Evolutionary conservation across 306 rosid genomes (phyloP), one percentile per base, ranked within the genome.

Genomic region (Cicer yamashitae): DNA sequence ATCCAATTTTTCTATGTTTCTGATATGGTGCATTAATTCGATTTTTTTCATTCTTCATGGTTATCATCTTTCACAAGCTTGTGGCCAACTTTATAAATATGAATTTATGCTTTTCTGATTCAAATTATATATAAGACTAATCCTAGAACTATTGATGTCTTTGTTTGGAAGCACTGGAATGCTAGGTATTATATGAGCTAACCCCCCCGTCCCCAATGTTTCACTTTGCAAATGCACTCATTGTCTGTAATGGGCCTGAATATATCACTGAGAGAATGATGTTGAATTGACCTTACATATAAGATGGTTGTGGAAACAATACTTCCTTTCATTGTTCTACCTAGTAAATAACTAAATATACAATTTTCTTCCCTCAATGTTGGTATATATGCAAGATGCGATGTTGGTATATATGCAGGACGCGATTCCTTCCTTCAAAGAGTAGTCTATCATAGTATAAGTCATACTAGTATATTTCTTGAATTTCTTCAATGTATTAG

Each of bases 241-340:
- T 53, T 18, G 7, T 15, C 50, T 58, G 68, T 13, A 11, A 30
- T n/a, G 40, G 54, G 39, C 15, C 30, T 17, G 52, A 12, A 43
- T 15, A 59, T 56, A 34, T 58, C 63, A 52, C 17, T 25, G 34
- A 20, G 46, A 46, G 18, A 54, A 12, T 51, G 41, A 5, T 71
- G 30, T 66, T 57, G 41, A 47, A 46, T 70, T 74, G 37, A 12
- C 40, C 65, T 38, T 74, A 39, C 44, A n/a, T 22, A 20, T 30
- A 50, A 51, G 76, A 45, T 75, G 46, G 51, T 57, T 65, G 40
- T 38, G 47, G 74, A 53, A 62, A 15, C 14, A 45, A 5, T 37
- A 20, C 40, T 25, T 56, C 62, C 15, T 13, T 46, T n/a, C 20
- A 7, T 13, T 25, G 67, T 41, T 68, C 45, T 5, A 13, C 46